Base-by-base conservation (phyloP, 2,329 filamentous ascomycete species). In the Cladophialophora bantiana region DNA sequence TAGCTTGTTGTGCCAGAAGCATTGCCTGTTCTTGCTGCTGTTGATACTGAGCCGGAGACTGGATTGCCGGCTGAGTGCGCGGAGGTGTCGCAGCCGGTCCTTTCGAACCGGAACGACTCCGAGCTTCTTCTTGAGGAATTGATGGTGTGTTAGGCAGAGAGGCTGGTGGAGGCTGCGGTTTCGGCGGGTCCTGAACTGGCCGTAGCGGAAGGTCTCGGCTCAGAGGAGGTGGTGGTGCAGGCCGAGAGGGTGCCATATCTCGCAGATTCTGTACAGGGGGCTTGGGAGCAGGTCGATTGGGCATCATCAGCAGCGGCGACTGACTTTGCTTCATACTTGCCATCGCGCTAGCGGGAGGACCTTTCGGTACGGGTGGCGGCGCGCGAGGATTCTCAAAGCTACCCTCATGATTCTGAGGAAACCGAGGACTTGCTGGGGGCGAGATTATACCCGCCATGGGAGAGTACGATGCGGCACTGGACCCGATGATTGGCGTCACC, bases 341-440 rank as follows among this genome's bases (percentile, higher is more conserved):
- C 45, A 73, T 69, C 45, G 74, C 73, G 52, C 53, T 83, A 54
- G 73, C 74, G 48, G 79, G 78, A 40, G 75, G 73, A 61, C 75
- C 78, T 38, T 86, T 77, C 65, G 94, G 94, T 68, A 97, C 91
- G 10, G 94, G 95, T 70, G 95, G 95, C 45, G 95, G 92, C 18
- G 94, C 92, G 75, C 95, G 88, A 57, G 95, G 95, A 76, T 99
- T 98, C 81, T 98, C 95, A 80, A 98, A 99, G 83, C 93, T 98
- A 77, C 92, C 91, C 85, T 93, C 90, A 81, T 92, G 88, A 80
- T 94, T 94, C 77, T 92, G 88, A 62, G 93, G 94, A 82, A 96
- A 96, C 77, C 92, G 88, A 68, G 93, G 92, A 80, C 92, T 95
- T 71, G 88, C 87, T 62, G 93, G 91, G 71, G 93, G 92, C 75